Evolutionary conservation across 2,329 filamentous ascomycete species (phyloP).

Genomic region (Zarea fungicola): DNA sequence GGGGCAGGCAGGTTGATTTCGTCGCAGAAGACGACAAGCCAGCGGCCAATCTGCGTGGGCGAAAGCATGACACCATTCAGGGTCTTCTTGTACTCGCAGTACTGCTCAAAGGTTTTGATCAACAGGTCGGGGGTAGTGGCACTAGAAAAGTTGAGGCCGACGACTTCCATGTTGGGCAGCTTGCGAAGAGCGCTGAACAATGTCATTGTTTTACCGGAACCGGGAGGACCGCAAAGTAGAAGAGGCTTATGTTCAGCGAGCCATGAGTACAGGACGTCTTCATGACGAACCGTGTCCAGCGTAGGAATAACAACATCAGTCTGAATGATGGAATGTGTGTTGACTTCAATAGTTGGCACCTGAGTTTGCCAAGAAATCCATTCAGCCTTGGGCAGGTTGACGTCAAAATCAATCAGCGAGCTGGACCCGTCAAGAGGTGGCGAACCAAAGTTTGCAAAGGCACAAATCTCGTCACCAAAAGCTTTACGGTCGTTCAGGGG

Average conservation of each 20-base stretch:
- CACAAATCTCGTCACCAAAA: slow-evolving; percentile 80
- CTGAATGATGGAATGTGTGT: slow-evolving; percentile 95
- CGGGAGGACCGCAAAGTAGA: slow-evolving; percentile 91
- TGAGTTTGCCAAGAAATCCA: slow-evolving; percentile 94
- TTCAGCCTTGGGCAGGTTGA: slow-evolving; percentile 76
- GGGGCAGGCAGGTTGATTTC: slow-evolving; percentile 98
- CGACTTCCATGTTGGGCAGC: slow-evolving; percentile 96
- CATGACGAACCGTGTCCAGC: slow-evolving; percentile 92
- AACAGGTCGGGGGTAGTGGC: slow-evolving; percentile 96
- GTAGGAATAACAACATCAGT: slow-evolving; percentile 99
- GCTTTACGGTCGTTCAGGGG: slow-evolving; percentile 79
- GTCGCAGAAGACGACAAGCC: slow-evolving; percentile 98
- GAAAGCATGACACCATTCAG: slow-evolving; percentile 93
- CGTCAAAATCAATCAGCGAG: slow-evolving; percentile 94
- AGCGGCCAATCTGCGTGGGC: slow-evolving; percentile 92
- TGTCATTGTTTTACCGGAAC: slow-evolving; percentile 99
- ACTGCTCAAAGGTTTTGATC: slow-evolving; percentile 99
- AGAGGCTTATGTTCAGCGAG: slow-evolving; percentile 97
- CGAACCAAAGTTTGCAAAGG: slow-evolving; percentile 78
- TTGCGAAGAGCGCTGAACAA: slow-evolving; percentile 96
- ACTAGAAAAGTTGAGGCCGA: slow-evolving; percentile 98
- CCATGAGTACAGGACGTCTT: slow-evolving; percentile 99
- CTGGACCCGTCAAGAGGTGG: slow-evolving; percentile 71
- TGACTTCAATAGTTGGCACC: slow-evolving; percentile 91
- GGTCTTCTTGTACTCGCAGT: slow-evolving; percentile 99